phyloP scores from a whole-genome alignment of 495 filamentous ascomycete species.

The Chaetomium fimeti region DNA sequence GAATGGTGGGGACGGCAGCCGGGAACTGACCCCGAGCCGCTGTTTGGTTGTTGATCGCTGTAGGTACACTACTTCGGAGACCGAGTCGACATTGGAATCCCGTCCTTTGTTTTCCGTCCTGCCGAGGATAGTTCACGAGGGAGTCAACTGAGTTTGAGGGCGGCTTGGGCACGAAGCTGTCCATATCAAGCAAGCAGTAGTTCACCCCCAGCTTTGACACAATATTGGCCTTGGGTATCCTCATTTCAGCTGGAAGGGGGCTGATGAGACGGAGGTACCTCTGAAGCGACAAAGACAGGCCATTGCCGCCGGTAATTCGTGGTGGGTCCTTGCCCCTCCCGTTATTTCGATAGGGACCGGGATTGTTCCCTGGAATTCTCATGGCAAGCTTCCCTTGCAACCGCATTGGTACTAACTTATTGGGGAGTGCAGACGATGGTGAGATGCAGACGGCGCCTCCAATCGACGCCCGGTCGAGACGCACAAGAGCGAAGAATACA shows the following conservation, averaged over 20 bases:
- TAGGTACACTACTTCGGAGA: slow-evolving; percentile 7
- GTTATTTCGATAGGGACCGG: neutral
- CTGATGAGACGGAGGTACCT: neutral
- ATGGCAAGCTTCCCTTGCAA: slow-evolving; percentile 9
- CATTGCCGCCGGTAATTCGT: slow-evolving; percentile 11
- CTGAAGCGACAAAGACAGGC: slow-evolving; percentile 3
- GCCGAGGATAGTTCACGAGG: neutral
- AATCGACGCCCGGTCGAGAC: slow-evolving; percentile 1
- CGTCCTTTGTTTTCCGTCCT: neutral
- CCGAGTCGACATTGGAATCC: slow-evolving; percentile 6
- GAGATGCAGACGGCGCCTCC: neutral
- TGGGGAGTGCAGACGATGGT: neutral
- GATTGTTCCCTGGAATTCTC: slow-evolving; percentile 2
- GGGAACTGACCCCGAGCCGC: neutral
- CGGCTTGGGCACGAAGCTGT: neutral
- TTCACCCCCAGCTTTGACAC: neutral
- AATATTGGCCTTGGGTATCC: slow-evolving; percentile 13
- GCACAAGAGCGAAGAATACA: slow-evolving; percentile 5
- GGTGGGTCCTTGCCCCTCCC: slow-evolving; percentile 7
- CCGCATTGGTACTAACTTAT: slow-evolving; percentile 4
- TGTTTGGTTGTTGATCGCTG: neutral
- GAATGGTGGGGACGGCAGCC: slow-evolving; percentile 2
- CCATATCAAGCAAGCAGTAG: slow-evolving; percentile 1
- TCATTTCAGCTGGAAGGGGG: slow-evolving; percentile 11
- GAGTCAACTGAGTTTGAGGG: neutral